These are phyloP conservation scores for Mortierella sp. DNA, from an alignment of 371 early-diverging fungal genomes.

Conservation along the genomic window DNA sequence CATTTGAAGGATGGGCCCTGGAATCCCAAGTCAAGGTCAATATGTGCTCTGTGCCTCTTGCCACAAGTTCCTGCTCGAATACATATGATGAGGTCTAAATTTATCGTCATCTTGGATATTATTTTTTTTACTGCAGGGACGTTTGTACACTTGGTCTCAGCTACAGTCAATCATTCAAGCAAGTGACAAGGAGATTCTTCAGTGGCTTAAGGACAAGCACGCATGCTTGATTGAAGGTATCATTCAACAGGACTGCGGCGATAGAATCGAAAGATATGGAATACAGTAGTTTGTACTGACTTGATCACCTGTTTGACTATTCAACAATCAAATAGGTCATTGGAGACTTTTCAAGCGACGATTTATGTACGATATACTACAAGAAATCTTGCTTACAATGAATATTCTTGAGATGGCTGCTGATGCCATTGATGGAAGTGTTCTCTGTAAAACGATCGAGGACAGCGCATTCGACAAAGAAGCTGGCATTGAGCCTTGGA, in stretches of 20 bases:
- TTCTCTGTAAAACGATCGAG: conserved; percentile 22
- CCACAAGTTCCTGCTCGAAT: not conserved
- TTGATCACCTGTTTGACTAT: not conserved
- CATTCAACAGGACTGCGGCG: not conserved
- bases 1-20: conserved; percentile 43
- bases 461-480: conserved; percentile 21
- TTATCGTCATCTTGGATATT: not conserved
- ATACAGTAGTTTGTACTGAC: not conserved
- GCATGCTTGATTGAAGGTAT: conserved; percentile 43
- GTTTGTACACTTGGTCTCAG: conserved; percentile 42
- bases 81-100: not conserved
- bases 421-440: conserved; percentile 18
- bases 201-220: conserved; percentile 48
- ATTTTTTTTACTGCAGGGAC: conserved; percentile 17
- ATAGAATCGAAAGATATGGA: not conserved
- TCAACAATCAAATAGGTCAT: conserved; percentile 20
- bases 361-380: conserved; percentile 50
- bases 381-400: conserved; percentile 40
- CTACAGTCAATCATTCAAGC: conserved; percentile 50
- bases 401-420: conserved; percentile 34
- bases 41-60: not conserved
- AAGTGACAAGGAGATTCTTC: conserved; percentile 50
- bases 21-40: conserved; percentile 40
- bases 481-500: conserved; percentile 46
- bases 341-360: conserved; percentile 47